Base-by-base conservation (phyloP, 2,329 filamentous ascomycete genomes). In the Cryphonectria carpinicola region DNA sequence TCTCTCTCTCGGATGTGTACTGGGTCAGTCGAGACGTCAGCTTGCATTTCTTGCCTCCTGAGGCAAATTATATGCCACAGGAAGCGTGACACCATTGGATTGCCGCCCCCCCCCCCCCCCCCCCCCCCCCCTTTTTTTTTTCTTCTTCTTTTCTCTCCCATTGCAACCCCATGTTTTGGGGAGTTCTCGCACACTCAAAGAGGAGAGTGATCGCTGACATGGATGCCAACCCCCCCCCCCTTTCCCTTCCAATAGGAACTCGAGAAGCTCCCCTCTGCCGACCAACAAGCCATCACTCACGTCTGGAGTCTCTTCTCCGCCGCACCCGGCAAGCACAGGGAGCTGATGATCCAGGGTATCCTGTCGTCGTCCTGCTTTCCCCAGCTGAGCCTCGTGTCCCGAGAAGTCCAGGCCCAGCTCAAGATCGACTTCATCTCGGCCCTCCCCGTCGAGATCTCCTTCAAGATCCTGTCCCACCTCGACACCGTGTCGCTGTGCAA, bases 291-390 rank as follows among this genome's bases (percentile, higher is more conserved):
- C 78, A 98, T 99, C 77, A 94, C 95, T 46, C 95, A 98, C 77
- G 95, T 98, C 69, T 99, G 96, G 96, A 97, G 95, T 0, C 86
- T 98, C 64, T 99, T 99, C 84, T 98, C 95, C 0, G 96, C 96
- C 54, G 95, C 96, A 0, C 96, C 96, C 0, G 88, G 94, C 13
- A 97, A 97, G 79, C 95, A 98, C 78, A 91, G 96, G 75, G 95
- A 97, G 74, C 87, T 99, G 71, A 98, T 99, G 93, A 87, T 99
- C 10, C 94, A 97, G 80, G 96, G 96, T 75, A 95, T 99, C 76
- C 90, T 99, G 72, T 92, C 95, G 0, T 95, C 98, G 80, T 98
- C 95, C 81, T 99, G 96, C 83, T 98, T 99, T 78, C 95, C 96
- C 1, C 96, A 99, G 78, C 89, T 99, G 8, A 98, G 96, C 43